Conservation (phyloP, 2,329 filamentous ascomycete genomes). For the Aspergillus unguis region DNA sequence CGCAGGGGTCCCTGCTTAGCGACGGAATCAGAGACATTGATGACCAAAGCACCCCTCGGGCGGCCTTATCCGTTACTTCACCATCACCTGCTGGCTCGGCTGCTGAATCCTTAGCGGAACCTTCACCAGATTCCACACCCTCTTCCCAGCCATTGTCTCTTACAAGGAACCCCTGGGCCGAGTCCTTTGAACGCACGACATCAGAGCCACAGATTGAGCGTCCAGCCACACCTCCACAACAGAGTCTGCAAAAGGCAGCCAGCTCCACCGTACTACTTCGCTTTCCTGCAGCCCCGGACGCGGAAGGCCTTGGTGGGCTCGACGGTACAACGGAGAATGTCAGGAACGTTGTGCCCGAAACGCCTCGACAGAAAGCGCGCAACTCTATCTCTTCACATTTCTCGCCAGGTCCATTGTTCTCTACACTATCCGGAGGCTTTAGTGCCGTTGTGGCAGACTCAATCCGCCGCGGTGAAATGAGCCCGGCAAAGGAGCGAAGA, state of each 20-base stretch:
- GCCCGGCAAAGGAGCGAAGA: slow-evolving; percentile 33
- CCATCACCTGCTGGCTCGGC: slow-evolving; percentile 35
- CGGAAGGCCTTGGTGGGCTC: slow-evolving; percentile 23
- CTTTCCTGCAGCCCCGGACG: slow-evolving; percentile 40
- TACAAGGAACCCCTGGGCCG: slow-evolving; percentile 40
- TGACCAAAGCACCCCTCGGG: slow-evolving; percentile 30
- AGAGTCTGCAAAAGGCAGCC: slow-evolving; percentile 16
- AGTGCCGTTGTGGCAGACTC: slow-evolving; percentile 64
- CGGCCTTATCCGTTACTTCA: slow-evolving; percentile 29
- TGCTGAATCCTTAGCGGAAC: slow-evolving; percentile 27
- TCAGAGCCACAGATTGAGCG: slow-evolving; percentile 24
- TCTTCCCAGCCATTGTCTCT: slow-evolving; percentile 35
- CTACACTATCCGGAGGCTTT: slow-evolving; percentile 59
- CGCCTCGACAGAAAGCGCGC: slow-evolving; percentile 38
- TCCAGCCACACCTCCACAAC: slow-evolving; percentile 27
- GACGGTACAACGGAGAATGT: slow-evolving; percentile 19
- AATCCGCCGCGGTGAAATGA: slow-evolving; percentile 55
- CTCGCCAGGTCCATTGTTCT: slow-evolving; percentile 57
- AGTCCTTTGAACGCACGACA: slow-evolving; percentile 20
- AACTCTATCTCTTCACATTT: slow-evolving; percentile 53
- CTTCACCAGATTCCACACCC: slow-evolving; percentile 26
- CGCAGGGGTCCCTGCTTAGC: slow-evolving; percentile 32
- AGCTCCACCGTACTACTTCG: slow-evolving; percentile 36
- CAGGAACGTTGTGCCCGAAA: slow-evolving; percentile 33
- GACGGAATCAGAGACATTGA: slow-evolving; percentile 30